Evolutionary conservation across 2,329 filamentous ascomycete genomes (phyloP).

Genomic region (Phyllosticta capitalensis): DNA sequence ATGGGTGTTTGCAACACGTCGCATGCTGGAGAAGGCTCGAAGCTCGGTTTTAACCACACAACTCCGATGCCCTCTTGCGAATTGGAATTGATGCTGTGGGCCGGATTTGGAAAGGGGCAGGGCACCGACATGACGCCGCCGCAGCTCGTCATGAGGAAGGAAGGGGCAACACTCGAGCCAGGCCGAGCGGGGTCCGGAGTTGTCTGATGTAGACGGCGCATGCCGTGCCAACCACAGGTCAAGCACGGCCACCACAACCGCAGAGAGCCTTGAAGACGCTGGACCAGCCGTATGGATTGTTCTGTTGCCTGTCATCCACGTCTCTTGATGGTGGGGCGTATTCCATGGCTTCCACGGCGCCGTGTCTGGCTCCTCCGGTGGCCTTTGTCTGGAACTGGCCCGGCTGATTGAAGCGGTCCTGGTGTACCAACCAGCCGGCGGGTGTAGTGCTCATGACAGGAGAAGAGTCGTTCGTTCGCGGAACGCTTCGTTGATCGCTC

Average conservation of each 20-base stretch:
- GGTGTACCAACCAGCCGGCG: slow-evolving; percentile 5
- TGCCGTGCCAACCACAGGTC: neutral
- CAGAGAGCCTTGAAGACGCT: neutral
- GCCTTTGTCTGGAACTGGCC: slow-evolving; percentile 1
- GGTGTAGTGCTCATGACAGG: neutral
- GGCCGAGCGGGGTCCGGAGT: neutral
- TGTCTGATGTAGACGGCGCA: neutral
- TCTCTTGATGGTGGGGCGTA: slow-evolving; percentile 51
- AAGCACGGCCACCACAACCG: neutral
- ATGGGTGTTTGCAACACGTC: neutral
- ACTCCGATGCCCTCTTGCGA: neutral
- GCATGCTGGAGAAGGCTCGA: neutral
- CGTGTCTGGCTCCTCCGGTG: neutral
- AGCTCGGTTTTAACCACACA: neutral
- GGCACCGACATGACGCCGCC: neutral
- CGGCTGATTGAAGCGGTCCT: slow-evolving; percentile 8
- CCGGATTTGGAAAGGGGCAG: neutral
- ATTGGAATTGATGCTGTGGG: neutral
- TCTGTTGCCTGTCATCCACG: neutral
- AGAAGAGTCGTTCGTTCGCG: neutral
- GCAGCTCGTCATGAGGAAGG: neutral
- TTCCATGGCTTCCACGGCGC: neutral
- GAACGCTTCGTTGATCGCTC: neutral
- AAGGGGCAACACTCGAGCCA: neutral
- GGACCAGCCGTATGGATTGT: neutral